These are phyloP conservation scores for Corynespora cassiicola DNA, from an alignment of 2,329 filamentous ascomycete genomes.

Conservation along the genomic window DNA sequence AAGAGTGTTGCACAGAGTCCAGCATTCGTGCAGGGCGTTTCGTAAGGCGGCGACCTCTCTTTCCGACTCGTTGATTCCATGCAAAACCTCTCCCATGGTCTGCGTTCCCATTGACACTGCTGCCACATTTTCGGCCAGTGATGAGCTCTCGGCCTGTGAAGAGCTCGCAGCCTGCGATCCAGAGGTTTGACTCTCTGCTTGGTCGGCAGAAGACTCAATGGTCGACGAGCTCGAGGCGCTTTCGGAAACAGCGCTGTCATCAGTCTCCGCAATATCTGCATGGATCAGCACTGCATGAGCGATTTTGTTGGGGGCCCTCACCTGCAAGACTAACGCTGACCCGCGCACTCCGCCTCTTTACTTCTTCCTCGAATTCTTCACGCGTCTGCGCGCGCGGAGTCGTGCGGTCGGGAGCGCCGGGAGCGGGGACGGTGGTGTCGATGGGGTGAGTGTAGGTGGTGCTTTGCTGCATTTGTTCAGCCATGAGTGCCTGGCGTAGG, in stretches of 20 bases:
- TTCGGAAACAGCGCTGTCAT: conserved; percentile 43
- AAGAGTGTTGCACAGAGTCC: conserved; percentile 91
- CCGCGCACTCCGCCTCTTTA: conserved; percentile 60
- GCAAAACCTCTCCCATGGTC: conserved; percentile 59
- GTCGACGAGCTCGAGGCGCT: conserved; percentile 35
- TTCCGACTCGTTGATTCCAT: conserved; percentile 64
- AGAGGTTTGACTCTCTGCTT: conserved; percentile 40
- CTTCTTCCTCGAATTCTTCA: conserved; percentile 70
- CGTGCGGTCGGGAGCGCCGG: conserved; percentile 61
- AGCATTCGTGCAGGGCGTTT: conserved; percentile 83
- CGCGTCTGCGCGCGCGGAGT: conserved; percentile 86
- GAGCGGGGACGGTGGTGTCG: conserved; percentile 71
- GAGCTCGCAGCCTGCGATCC: conserved; percentile 37
- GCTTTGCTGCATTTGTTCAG: conserved; percentile 39
- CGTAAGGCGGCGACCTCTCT: conserved; percentile 73
- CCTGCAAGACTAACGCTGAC: conserved; percentile 80
- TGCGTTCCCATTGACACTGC: conserved; percentile 31
- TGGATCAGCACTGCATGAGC: conserved; percentile 20
- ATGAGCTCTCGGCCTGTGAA: too few relatives aligned
- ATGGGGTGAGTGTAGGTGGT: conserved; percentile 71
- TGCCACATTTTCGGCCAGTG: too few relatives aligned
- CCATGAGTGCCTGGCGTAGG: conserved; percentile 24
- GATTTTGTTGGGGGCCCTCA: conserved; percentile 50
- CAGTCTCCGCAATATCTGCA: conserved; percentile 55
- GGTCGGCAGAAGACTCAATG: too few relatives aligned